phyloP scores from a whole-genome alignment of 768 basidiomycete species.

The Lactarius sp. region DNA sequence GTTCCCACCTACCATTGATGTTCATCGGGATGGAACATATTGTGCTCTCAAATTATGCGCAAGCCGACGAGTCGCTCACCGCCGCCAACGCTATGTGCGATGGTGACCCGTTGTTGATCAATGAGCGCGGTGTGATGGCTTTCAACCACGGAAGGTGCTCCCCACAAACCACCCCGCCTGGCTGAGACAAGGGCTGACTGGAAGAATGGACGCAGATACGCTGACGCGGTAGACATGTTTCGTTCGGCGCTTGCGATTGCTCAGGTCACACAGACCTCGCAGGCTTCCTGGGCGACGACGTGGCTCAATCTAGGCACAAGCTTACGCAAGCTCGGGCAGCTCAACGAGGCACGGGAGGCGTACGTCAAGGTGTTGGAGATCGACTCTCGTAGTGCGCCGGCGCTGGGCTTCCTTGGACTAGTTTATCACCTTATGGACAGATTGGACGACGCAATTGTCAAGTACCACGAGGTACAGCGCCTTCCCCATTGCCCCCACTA shows the following conservation, averaged over 20 bases:
- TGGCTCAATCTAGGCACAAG: slow-evolving; percentile 92
- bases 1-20: slow-evolving; percentile 91
- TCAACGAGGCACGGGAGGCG: slow-evolving; percentile 60
- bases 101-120: slow-evolving; percentile 82
- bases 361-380: slow-evolving; percentile 82
- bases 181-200: background rate
- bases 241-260: slow-evolving; percentile 74
- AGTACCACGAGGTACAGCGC: slow-evolving; percentile 80
- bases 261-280: slow-evolving; percentile 77
- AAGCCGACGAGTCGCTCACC: slow-evolving; percentile 85
- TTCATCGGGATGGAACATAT: slow-evolving; percentile 99
- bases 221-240: slow-evolving; percentile 66
- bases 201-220: slow-evolving; percentile 48
- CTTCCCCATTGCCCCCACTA: background rate
- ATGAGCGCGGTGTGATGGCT: slow-evolving; percentile 91
- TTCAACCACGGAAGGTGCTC: slow-evolving; percentile 81
- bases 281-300: slow-evolving; percentile 82
- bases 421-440: slow-evolving; percentile 73
- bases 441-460: slow-evolving; percentile 75
- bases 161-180: background rate
- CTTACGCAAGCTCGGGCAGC: slow-evolving; percentile 61
- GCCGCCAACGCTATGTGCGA: slow-evolving; percentile 80
- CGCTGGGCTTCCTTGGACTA: slow-evolving; percentile 86
- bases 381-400: slow-evolving; percentile 77
- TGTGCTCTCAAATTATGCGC: slow-evolving; percentile 69